A percentile compares a stretch with the other conserved stretches of the same genome.
phyloP scores from a whole-genome alignment of 1,139 yeast species.

The Scheffersomyces quercinus region DNA sequence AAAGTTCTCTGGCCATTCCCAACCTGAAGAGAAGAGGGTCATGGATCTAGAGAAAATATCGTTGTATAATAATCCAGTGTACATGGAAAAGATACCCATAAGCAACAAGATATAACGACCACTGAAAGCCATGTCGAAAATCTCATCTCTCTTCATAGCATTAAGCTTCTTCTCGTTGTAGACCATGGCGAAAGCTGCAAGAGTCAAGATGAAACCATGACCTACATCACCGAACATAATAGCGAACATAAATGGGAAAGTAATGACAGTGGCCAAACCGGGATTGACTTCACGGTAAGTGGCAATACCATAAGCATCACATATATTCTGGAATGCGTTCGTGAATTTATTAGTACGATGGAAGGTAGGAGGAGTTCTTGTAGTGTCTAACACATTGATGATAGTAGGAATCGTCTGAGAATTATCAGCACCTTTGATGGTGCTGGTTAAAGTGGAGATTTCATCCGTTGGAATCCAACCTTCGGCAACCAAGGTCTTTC shows the following conservation, averaged over 20 bases:
- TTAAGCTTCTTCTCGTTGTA: slow-evolving; percentile 66
- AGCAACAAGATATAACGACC: slow-evolving; percentile 88
- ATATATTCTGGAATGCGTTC: slow-evolving; percentile 84
- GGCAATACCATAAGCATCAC: slow-evolving; percentile 94
- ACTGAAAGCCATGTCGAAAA: slow-evolving; percentile 91
- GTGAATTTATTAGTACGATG: slow-evolving; percentile 93
- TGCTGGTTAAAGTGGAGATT: slow-evolving; percentile 33
- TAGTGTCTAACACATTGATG: slow-evolving; percentile 76
- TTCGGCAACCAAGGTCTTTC: slow-evolving; percentile 69
- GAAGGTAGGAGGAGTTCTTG: slow-evolving; percentile 88
- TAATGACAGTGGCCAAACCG: slow-evolving; percentile 89
- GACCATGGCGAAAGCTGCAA: slow-evolving; percentile 73
- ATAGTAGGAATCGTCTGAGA: slow-evolving; percentile 62
- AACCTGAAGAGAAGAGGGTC: slow-evolving; percentile 82
- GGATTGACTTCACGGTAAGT: slow-evolving; percentile 96
- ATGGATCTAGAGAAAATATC: slow-evolving; percentile 89
- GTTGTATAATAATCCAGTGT: slow-evolving; percentile 90
- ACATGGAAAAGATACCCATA: slow-evolving; percentile 93
- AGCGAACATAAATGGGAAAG: slow-evolving; percentile 98
- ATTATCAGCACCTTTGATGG: slow-evolving; percentile 27
- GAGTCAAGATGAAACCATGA: slow-evolving; percentile 79
- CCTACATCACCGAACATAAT: slow-evolving; percentile 99
- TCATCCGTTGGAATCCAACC: slow-evolving; percentile 80
- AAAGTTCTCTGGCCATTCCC: slow-evolving; percentile 79
- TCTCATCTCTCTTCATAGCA: slow-evolving; percentile 79